phyloP scores from a whole-genome alignment of 1,139 yeast genomes.

The Suhomyces terraborum region DNA sequence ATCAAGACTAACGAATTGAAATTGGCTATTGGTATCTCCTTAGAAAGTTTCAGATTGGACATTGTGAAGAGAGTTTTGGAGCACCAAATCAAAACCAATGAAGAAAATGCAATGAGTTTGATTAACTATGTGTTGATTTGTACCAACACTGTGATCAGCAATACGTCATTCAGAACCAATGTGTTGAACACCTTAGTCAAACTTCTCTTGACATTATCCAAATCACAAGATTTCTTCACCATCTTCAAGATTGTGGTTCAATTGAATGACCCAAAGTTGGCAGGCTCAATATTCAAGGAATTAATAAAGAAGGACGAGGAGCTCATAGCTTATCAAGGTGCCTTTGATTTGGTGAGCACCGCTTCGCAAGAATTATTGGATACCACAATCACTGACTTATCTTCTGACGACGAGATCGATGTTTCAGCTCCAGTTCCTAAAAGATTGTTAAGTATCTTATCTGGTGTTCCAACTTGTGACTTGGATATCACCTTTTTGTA shows the following conservation, averaged over 20 bases:
- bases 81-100: slow-evolving; percentile 39
- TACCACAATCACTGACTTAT: slow-evolving; percentile 52
- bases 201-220: slow-evolving; percentile 56
- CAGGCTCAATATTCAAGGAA: slow-evolving; percentile 65
- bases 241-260: slow-evolving; percentile 86
- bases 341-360: slow-evolving; percentile 88
- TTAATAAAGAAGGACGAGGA: slow-evolving; percentile 45
- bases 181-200: slow-evolving; percentile 66
- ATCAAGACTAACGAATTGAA: slow-evolving; percentile 68
- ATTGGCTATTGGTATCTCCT: slow-evolving; percentile 86
- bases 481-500: slow-evolving; percentile 84
- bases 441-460: slow-evolving; percentile 64
- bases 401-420: slow-evolving; percentile 43
- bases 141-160: slow-evolving; percentile 59
- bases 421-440: slow-evolving; percentile 33
- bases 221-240: slow-evolving; percentile 76
- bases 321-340: slow-evolving; percentile 85
- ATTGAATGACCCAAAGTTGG: slow-evolving; percentile 73
- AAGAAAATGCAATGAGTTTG: slow-evolving; percentile 54
- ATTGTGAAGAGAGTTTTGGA: slow-evolving; percentile 66
- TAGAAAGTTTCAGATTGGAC: slow-evolving; percentile 87
- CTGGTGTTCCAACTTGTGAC: slow-evolving; percentile 95
- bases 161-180: slow-evolving; percentile 63
- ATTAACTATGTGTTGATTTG: slow-evolving; percentile 79
- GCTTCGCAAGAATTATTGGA: slow-evolving; percentile 92